phyloP scores from a whole-genome alignment of 192 early-diverging fungal genomes.

The Chytriomyces sp. region DNA sequence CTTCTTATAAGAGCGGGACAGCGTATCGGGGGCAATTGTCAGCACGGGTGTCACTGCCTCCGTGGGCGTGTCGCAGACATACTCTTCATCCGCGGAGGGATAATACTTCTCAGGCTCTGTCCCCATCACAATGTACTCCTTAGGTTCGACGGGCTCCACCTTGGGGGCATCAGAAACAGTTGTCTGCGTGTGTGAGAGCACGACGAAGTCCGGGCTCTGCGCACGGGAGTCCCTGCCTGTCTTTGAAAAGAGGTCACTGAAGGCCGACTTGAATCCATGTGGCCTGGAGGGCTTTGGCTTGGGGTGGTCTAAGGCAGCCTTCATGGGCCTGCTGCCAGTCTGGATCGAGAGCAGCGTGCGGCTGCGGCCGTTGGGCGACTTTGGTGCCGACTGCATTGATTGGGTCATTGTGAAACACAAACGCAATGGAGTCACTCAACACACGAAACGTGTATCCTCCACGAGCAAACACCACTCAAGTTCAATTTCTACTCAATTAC shows the following conservation, averaged over 20 bases:
- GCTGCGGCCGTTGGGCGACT: too few relatives aligned
- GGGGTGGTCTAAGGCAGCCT: neutral
- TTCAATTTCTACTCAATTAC: too few relatives aligned
- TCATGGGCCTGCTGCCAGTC: neutral
- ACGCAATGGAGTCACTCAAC: too few relatives aligned
- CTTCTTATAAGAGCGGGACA: constrained; percentile 7
- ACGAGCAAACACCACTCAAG: too few relatives aligned
- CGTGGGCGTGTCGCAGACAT: neutral
- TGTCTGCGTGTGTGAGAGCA: neutral
- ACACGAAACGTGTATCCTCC: too few relatives aligned
- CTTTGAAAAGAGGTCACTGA: constrained; percentile 13
- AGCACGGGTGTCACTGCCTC: neutral
- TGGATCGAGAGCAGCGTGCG: neutral
- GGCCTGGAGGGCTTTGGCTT: neutral
- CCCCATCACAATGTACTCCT: too few relatives aligned
- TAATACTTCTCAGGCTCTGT: neutral
- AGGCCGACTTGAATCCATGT: constrained; percentile 12
- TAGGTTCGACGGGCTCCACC: neutral
- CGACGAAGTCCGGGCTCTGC: neutral
- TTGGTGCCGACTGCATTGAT: neutral
- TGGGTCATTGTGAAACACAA: neutral
- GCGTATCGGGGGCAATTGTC: neutral
- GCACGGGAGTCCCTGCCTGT: too few relatives aligned
- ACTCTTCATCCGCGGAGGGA: neutral
- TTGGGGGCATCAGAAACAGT: neutral